Evolutionary conservation across 2,329 filamentous ascomycete species (phyloP).

Genomic region (Phialophora expanda): DNA sequence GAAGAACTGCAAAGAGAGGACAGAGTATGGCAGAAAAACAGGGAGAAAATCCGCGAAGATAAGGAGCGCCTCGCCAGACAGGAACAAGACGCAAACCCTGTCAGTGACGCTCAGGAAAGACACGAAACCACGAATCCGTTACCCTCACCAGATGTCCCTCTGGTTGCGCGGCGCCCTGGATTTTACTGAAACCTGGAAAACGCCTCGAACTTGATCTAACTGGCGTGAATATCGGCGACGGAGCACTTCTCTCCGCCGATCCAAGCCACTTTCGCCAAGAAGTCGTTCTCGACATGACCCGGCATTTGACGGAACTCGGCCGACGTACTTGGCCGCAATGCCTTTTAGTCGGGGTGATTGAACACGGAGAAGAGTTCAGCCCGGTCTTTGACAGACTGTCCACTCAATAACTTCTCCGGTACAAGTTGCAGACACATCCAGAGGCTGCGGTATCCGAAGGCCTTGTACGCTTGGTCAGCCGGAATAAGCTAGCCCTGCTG

Average conservation of each 20-base stretch:
- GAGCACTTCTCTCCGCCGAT: slow-evolving; percentile 16
- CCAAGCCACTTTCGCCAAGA: slow-evolving; percentile 18
- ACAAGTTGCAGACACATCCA: slow-evolving; percentile 26
- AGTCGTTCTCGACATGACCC: slow-evolving; percentile 27
- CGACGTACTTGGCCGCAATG: slow-evolving; percentile 20
- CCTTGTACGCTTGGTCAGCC: slow-evolving; percentile 30
- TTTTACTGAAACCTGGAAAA: slow-evolving; percentile 32
- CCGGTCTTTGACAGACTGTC: slow-evolving; percentile 24
- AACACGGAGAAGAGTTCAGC: slow-evolving; percentile 25
- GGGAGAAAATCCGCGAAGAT: slow-evolving; percentile 32
- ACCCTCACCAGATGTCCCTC: neutral
- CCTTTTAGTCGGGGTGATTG: slow-evolving; percentile 16
- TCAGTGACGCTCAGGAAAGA: slow-evolving; percentile 26
- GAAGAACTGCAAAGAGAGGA: slow-evolving; percentile 38
- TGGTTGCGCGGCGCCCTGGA: slow-evolving; percentile 25
- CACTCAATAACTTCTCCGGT: slow-evolving; percentile 21
- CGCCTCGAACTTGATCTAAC: neutral
- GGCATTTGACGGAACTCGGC: slow-evolving; percentile 18
- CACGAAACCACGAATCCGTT: slow-evolving; percentile 1
- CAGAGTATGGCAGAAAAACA: slow-evolving; percentile 37
- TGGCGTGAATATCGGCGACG: slow-evolving; percentile 10
- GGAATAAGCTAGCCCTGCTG: slow-evolving; percentile 13
- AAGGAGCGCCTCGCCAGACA: slow-evolving; percentile 31
- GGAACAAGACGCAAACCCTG: slow-evolving; percentile 37
- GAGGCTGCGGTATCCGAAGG: slow-evolving; percentile 26